Conservation (phyloP, 371 early-diverging fungal species). For the Mortierella sp. region DNA sequence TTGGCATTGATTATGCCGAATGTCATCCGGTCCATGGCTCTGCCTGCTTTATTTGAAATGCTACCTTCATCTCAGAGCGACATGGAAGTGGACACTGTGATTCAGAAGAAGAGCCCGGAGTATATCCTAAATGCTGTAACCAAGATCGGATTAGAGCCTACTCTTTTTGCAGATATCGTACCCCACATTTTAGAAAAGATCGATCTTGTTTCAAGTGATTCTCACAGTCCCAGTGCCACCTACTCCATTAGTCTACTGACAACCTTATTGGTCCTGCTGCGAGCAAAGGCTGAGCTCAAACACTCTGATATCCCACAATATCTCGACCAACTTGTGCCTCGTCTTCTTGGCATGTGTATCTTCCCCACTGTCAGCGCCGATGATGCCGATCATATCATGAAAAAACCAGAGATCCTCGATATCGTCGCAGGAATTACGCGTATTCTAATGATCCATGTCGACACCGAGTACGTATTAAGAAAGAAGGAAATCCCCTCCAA, state of each 20-base stretch:
- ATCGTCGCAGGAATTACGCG: conserved; percentile 62
- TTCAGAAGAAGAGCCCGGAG: conserved; percentile 43
- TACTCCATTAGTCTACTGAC: conserved; percentile 64
- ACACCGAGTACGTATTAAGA: conserved; percentile 49
- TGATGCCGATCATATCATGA: conserved; percentile 46
- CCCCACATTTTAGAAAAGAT: conserved; percentile 52
- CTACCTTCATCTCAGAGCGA: conserved; percentile 52
- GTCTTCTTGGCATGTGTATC: conserved; percentile 61
- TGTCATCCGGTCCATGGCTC: conserved; percentile 47
- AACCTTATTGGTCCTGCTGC: conserved; percentile 60
- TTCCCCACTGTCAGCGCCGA: conserved; percentile 58
- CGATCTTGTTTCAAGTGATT: conserved; percentile 30
- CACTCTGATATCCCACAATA: conserved; percentile 65
- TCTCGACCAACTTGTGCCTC: conserved; percentile 60
- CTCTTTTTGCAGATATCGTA: conserved; percentile 54
- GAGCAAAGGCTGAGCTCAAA: conserved; percentile 57
- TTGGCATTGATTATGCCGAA: conserved; percentile 52
- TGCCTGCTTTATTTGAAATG: conserved; percentile 52
- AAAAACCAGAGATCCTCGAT: conserved; percentile 56
- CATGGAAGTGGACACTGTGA: conserved; percentile 53
- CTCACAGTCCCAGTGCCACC: conserved; percentile 25
- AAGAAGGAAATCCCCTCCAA: neutral
- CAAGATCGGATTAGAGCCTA: conserved; percentile 56
- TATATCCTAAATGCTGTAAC: conserved; percentile 55
- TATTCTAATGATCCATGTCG: conserved; percentile 61